Evolutionary conservation across 2,329 filamentous ascomycete genomes (phyloP), one percentile per base, ranked within the genome.

Genomic region (Didymella keratinophila): DNA sequence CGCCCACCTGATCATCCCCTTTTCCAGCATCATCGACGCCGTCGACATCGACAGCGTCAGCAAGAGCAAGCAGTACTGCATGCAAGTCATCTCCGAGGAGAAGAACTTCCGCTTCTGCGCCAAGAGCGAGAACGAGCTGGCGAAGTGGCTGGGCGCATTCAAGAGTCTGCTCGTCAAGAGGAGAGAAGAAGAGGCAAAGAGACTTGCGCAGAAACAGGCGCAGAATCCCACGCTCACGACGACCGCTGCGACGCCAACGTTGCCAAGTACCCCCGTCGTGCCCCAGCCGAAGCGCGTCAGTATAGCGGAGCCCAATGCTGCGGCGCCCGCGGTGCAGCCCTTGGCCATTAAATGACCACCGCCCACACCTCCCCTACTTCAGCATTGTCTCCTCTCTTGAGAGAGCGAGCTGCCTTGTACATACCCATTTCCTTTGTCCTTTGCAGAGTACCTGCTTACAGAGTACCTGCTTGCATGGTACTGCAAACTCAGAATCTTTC

Each of bases 41-140:
- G 93, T 97, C 21, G 95, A 98, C 71, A 92, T 97, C 53, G 92
- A 98, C 67, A 89, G 93, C 0, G 81, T 96, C 62, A 94, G 90
- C 70, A 89, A 86, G 71, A 95, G 88, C 67, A 97, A 97, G 80
- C 85, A 84, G 45, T 88, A 91, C 73, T 98, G 95, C 76, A 83
- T 98, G 74, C 94, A 98, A 77, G 85, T 98, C 69, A 97, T 99
- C 71, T 91, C 90, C 34, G 94, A 97, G 69, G 94, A 98, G 73
- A 95, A 81, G 62, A 82, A 81, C 68, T 81, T 81, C 61, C 76
- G 81, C 12, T 81, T 83, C 66, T 82, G 80, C 63, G 80, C 93
- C 0, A 82, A 86, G 20, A 88, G 92, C 69, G 95, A 99, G 75
- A 92, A 97, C 70, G 83, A 85, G 1, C 80, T 98, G 56, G 88